These are phyloP conservation scores for Irpex sp. DNA, from an alignment of 1,284 basidiomycete genomes.

Conservation along the genomic window DNA sequence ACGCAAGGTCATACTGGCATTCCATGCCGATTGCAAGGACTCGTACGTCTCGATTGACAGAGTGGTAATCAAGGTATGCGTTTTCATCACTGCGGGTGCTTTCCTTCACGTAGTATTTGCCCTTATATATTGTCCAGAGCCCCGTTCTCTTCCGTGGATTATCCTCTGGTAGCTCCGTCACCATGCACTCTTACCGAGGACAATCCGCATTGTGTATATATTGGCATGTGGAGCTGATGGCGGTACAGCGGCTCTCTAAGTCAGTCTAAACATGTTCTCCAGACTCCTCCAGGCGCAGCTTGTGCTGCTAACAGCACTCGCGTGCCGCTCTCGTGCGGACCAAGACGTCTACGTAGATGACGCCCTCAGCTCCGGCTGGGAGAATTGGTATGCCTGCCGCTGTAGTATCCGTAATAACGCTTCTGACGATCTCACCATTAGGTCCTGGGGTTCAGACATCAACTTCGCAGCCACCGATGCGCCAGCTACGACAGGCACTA, in stretches of 20 bases:
- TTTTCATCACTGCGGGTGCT: neutral
- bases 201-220: neutral
- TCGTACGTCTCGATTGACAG: neutral
- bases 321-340: neutral
- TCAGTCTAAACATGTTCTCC: neutral
- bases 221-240: neutral
- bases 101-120: neutral
- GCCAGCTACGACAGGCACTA: conserved; percentile 11
- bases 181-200: neutral
- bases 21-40: neutral
- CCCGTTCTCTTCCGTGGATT: neutral
- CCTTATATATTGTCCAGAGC: neutral
- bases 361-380: neutral
- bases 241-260: neutral
- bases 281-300: neutral
- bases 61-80: neutral
- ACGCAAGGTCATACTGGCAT: neutral
- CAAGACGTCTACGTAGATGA: neutral
- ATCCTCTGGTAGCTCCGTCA: neutral
- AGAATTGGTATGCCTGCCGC: neutral
- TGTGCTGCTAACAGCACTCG: neutral
- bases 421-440: neutral
- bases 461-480: neutral
- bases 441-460: neutral
- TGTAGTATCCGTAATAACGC: neutral